Conservation (phyloP, 331 rosid genomes). For the Quercus tomentella region DNA sequence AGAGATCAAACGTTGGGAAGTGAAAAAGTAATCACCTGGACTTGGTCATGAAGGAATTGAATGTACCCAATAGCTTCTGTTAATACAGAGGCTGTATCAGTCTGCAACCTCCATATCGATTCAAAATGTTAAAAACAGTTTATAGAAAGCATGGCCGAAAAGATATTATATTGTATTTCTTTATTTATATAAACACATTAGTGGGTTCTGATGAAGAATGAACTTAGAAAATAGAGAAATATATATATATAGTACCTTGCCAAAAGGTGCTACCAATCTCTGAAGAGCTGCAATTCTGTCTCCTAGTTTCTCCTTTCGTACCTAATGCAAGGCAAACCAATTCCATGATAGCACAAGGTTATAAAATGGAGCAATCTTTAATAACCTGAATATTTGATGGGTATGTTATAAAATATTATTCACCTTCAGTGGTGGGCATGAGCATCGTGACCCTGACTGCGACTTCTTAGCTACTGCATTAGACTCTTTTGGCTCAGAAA, state of each 20-base stretch:
- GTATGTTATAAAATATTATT: background rate
- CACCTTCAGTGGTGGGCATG: slow-evolving; percentile 49
- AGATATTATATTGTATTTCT: background rate
- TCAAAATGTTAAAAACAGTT: background rate
- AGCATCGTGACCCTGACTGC: slow-evolving; percentile 15
- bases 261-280: slow-evolving; percentile 68
- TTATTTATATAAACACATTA: background rate
- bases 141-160: slow-evolving; percentile 22
- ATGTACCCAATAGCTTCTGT: slow-evolving; percentile 69
- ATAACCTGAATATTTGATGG: background rate
- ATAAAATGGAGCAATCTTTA: background rate
- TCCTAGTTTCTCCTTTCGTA: slow-evolving; percentile 62
- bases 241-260: slow-evolving; percentile 41
- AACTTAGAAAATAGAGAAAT: background rate
- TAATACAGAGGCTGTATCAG: slow-evolving; percentile 60
- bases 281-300: slow-evolving; percentile 70
- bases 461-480: slow-evolving; percentile 31
- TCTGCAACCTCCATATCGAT: slow-evolving; percentile 30
- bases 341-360: background rate
- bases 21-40: slow-evolving; percentile 34
- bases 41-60: slow-evolving; percentile 64
- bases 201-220: slow-evolving; percentile 24
- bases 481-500: slow-evolving; percentile 15
- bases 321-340: slow-evolving; percentile 27
- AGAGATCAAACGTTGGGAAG: background rate